Base-by-base conservation (phyloP, 2,329 filamentous ascomycete species). In the Penicillium sp. region DNA sequence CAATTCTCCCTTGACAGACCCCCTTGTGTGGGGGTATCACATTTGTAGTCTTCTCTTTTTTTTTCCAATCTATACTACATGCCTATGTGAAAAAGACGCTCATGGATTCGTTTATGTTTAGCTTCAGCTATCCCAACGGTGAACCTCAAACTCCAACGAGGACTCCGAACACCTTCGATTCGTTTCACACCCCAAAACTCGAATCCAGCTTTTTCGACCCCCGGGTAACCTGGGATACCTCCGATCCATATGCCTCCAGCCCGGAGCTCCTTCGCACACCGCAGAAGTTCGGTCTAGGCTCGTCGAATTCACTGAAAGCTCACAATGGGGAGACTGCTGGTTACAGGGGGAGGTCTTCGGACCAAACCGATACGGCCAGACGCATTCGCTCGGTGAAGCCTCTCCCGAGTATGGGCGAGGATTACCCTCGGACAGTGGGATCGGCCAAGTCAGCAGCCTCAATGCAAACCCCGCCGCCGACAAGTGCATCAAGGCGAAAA, bases 401-500 rank as follows among this genome's bases (percentile, higher is more conserved):
- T 8, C 62, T 69, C 54, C 64, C 62, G 39, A 51, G 57, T 40
- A 39, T 63, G 53, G 55, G 60, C 40, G 70, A 75, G 43, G 69
- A 75, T 54, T 70, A 67, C 10, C 68, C 71, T 21, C 68, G 67
- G 16, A 69, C 71, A 16, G 66, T 72, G 45, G 70, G 70, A 44
- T 74, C 74, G 13, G 68, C 71, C 57, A 76, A 73, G 52, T 78
- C 75, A 9, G 76, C 76, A 29, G 75, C 75, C 34, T 77, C 75
- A 15, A 85, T 86, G 76, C 84, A 86, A 70, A 87, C 84, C 13
- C 84, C 84, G 34, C 84, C 84, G 48, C 84, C 84, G 3, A 86
- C 83, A 27, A 79, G 84, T 70, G 83, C 82, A 19, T 82, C 79
- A 6, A 78, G 79, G 66, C 79, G 81, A 61, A 77, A 76, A 59